Evolutionary conservation across 495 filamentous ascomycete species (phyloP), one percentile per base, ranked within the genome.

Genomic region (Xylaria palmicola): DNA sequence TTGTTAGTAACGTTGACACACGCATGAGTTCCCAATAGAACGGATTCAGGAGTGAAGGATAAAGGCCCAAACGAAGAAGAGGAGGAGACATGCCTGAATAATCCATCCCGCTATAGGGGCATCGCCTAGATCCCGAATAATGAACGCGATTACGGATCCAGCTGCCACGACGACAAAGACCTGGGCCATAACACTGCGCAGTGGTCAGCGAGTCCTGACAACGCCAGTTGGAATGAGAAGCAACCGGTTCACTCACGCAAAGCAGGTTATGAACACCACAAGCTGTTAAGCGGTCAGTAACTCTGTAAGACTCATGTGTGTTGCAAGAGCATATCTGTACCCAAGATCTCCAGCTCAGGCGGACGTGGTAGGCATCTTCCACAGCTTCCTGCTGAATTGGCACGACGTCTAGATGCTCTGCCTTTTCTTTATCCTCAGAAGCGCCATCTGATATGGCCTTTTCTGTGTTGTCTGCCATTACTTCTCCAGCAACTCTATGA

Each of bases 101-200:
- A 83, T 77, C 80, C 82, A 83, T 20, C 81, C 80, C 5, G 80
- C 72, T 20, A 84, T 68, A 3, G 74, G 69, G 5, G 73, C 65
- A 26, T 83, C 76, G 17, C 81, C 82, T 0, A 85, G 67, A 65
- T 85, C 81, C 12, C 80, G 71, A 45, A 80, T 63, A 57, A 82
- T 81, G 64, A 85, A 84, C 0, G 80, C 80, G 53, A 84, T 83
- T 29, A 84, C 79, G 1, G 75, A 79, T 0, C 81, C 81, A 4
- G 81, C 81, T 6, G 82, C 81, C 1, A 82, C 77, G 1, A 84
- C 81, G n/a, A 84, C 81, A 59, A 79, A 84, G 7, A 81, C 75
- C 56, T 83, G 79, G 0, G 76, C 72, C 70, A 76, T 75, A 50
- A 81, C 70, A 4, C 77, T 77, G 26, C 26, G 50, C 9, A 20